Conservation (phyloP, 305 asterid genomes). For the Vinca major region DNA sequence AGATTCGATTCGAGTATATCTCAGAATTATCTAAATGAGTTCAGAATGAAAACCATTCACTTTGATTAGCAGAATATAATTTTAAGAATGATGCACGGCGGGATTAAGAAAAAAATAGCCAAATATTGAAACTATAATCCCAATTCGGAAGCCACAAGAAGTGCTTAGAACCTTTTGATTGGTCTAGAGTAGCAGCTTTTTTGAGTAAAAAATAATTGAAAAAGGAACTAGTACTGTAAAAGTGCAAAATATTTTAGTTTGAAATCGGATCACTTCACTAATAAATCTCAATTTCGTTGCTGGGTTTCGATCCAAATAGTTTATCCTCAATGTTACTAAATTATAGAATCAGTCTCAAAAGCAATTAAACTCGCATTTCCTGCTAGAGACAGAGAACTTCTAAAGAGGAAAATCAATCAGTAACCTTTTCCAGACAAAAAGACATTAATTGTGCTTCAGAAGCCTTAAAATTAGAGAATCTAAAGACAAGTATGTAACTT, state of each 20-base stretch:
- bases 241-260: background rate
- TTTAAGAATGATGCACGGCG: background rate
- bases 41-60: background rate
- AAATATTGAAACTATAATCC: background rate
- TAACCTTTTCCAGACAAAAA: too few species aligned
- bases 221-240: background rate
- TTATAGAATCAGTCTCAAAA: background rate
- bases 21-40: background rate
- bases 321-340: background rate
- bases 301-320: background rate
- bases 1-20: conserved; percentile 4
- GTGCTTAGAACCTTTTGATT: background rate
- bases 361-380: too few species aligned
- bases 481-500: too few species aligned
- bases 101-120: background rate
- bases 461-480: too few species aligned
- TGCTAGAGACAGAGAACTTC: too few species aligned
- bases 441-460: too few species aligned
- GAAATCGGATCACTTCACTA: background rate
- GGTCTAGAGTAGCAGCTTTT: background rate
- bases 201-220: background rate
- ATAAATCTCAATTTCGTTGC: too few species aligned
- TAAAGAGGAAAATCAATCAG: too few species aligned
- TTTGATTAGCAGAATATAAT: background rate
- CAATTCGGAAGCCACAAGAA: background rate